phyloP scores from a whole-genome alignment of 176 grass and related monocot genomes.

The Triticum turgidum region DNA sequence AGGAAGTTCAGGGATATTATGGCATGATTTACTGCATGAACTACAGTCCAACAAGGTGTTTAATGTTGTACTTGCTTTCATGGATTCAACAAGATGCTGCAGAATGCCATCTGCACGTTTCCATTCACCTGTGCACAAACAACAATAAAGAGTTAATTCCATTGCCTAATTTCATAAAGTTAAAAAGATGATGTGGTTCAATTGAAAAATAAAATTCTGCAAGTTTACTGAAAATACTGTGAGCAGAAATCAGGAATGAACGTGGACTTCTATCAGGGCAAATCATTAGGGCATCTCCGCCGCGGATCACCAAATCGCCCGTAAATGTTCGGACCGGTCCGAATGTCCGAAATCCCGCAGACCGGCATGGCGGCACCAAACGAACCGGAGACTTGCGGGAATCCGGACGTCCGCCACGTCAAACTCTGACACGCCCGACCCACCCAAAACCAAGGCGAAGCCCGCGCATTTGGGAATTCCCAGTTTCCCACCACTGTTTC shows the following conservation, averaged over 20 bases:
- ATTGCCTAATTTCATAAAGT: constrained; percentile 16
- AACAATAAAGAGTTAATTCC: constrained; percentile 20
- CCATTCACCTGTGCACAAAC: constrained; percentile 71
- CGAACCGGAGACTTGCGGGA: no score
- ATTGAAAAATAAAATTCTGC: background rate
- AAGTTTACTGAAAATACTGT: background rate
- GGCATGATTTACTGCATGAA: constrained; percentile 35
- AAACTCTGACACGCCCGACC: no score
- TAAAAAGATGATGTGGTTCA: background rate
- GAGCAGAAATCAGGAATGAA: constrained; percentile 5
- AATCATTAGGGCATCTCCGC: background rate
- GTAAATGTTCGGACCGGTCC: no score
- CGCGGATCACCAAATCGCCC: no score
- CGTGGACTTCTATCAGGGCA: constrained; percentile 1
- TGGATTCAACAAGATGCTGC: constrained; percentile 66
- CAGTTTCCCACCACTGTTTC: no score
- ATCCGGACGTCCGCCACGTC: no score
- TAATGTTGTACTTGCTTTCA: constrained; percentile 44
- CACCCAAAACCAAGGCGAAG: no score
- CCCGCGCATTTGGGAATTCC: no score
- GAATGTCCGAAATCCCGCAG: no score
- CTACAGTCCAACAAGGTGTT: constrained; percentile 30
- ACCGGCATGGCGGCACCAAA: no score
- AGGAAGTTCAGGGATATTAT: constrained; percentile 54
- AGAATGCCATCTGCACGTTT: constrained; percentile 62